Percentiles rank a stretch among this genome's conserved stretches.
phyloP scores from a whole-genome alignment of 352 stramenopile genomes.

The Blastocystis sp. region DNA sequence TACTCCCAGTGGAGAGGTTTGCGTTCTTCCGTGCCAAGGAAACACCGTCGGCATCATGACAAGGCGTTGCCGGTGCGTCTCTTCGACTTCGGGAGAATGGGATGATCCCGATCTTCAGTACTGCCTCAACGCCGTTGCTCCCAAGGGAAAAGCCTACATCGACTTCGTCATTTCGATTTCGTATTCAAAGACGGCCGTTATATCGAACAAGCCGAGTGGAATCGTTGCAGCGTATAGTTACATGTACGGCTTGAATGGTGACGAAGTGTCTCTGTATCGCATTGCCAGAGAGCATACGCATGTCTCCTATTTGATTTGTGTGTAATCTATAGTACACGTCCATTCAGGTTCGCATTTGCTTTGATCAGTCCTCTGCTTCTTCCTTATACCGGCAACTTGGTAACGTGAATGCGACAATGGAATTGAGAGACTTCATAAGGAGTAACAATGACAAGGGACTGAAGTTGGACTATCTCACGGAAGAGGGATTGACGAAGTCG shows the following conservation, averaged over 20 bases:
- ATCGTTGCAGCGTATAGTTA: not conserved
- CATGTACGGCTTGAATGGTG: not conserved
- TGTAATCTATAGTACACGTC: constrained; percentile 1
- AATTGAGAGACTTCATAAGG: not conserved
- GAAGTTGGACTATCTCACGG: constrained; percentile 15
- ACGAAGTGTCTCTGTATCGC: constrained; percentile 17
- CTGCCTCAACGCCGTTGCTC: not conserved
- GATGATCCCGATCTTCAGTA: constrained; percentile 43
- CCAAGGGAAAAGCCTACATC: constrained; percentile 13
- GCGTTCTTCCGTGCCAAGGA: not conserved
- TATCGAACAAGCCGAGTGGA: constrained; percentile 31
- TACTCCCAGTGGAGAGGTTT: not conserved
- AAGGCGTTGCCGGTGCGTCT: constrained; percentile 9
- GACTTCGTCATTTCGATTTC: constrained; percentile 8
- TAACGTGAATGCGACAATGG: not conserved
- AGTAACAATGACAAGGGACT: constrained; percentile 23
- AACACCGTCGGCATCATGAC: constrained; percentile 50
- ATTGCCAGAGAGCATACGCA: not conserved
- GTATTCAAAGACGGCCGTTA: constrained; percentile 19
- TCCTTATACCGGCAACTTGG: not conserved
- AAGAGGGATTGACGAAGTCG: constrained; percentile 5
- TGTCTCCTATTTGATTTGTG: not conserved
- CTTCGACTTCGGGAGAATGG: constrained; percentile 12
- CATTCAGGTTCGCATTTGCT: not conserved
- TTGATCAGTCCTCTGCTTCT: not conserved